Evolutionary conservation across 1,284 basidiomycete species (phyloP), one percentile per base, ranked within the genome.

Genomic region (Fistulina hepatica): DNA sequence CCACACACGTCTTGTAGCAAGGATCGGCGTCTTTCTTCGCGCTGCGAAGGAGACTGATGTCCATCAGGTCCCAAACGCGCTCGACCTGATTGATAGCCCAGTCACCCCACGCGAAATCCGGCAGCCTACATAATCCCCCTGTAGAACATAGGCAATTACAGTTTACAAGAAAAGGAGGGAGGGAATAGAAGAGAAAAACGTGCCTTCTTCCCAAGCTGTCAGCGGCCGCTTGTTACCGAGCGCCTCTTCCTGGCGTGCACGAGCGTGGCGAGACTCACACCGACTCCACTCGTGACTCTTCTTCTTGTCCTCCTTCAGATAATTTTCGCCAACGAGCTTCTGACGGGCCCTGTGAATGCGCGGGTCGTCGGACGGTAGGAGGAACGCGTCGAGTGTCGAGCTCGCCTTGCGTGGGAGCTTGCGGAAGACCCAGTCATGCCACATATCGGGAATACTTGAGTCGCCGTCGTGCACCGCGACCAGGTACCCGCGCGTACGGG

Each of bases 161-260:
- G 9, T 4, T 21, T 24, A 15, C 25, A 9, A 39, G 11, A 7
- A 42, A 10, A 23, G 33, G 16, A 32, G 10, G 28, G 30, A n/a
- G 25, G n/a, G 15, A 26, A 17, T 21, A 21, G 6, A 40, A 33
- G 19, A 34, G 25, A 13, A 21, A 36, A 16, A 45, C 65, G 39
- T 48, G 78, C 86, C 85, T 65, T 95, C 90, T 44, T 93, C 85
- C 92, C 92, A 97, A 48, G 77, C 80, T 0, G 93, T 97, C 24
- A 94, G 61, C 0, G 92, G 91, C 20, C 92, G 76, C 50, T 89
- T 84, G 15, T 73, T 65, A 4, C 92, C 92, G 19, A 97, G 63
- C 8, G 67, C 61, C 50, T 95, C 91, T 45, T 94, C 88, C 6
- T 89, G 67, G 22, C 92, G 69, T 7, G 88, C 84, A 26, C 88